Base-by-base conservation (phyloP, 2,329 filamentous ascomycete genomes). In the Metarhizium robertsii region DNA sequence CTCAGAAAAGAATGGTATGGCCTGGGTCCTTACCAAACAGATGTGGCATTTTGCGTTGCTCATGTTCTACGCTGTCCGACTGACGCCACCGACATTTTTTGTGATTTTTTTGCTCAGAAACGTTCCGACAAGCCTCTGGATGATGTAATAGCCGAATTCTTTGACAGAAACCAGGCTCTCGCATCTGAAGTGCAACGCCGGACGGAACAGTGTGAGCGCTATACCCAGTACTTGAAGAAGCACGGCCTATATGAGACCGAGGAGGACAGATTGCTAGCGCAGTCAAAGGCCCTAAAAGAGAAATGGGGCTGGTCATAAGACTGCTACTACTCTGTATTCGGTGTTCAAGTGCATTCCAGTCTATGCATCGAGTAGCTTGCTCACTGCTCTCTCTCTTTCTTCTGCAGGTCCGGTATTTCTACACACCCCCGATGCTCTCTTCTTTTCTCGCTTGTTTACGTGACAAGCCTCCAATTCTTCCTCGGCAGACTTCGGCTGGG, bases 1-100 rank as follows among this genome's bases (percentile, higher is more conserved):
- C 58, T 60, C 32, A 10, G 42, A 55, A 59, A 36, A 25, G 57
- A 60, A 56, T 61, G 58, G 60, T 62, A 60, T 55, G 54, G 55
- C n/a, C 14, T 42, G 14, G 38, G 46, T n/a, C 42, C 52, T 10
- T 30, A 53, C 55, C 38, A 47, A 45, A 58, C 50, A 20, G 52
- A 59, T 3, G 40, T 47, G 32, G 56, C 55, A 47, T 62, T 61
- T 30, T 59, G 51, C 38, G 53, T 61, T 47, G 58, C 58, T 25
- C 56, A 61, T 51, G 49, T 62, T 2, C 43, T 60, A 14, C 59
- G 58, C 50, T 53, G 55, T 34, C 60, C 56, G 18, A 51, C 50
- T 10, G 59, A 61, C 13, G 50, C 52, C 8, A 48, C 45, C 18
- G 53, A 60, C 45, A 57, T 59, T 25, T 61, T 61, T 16, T 55